Base-by-base conservation (phyloP, 352 stramenopile species). In the Phytophthora nicotianae region DNA sequence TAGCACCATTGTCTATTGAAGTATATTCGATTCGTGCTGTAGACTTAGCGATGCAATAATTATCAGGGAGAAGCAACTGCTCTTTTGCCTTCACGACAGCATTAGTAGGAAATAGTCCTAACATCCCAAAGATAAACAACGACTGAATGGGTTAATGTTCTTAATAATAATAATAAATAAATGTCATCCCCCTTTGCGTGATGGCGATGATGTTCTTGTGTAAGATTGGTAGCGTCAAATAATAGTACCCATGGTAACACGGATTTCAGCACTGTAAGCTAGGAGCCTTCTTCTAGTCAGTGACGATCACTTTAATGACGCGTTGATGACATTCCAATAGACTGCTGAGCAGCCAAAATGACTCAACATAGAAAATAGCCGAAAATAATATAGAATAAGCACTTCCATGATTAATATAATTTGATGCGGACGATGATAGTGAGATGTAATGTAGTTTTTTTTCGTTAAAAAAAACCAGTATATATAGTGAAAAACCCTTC, bases 251-350 rank as follows among this genome's bases (percentile, higher is more conserved):
- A 7, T 13, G 57, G 57, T 13, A 43, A 58, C 16, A 65, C 49
- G 1, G 41, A 65, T 13, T 65, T 65, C 4, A 65, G 10, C 2
- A 65, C 32, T 1, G 26, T 45, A 6, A 46, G 37, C 3, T 16
- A 11, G 1, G 46, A 46, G 14, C 40, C 41, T 16, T 58, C 54
- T 58, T 55, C 49, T 49, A 65, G 20, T 59, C 49, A 1, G 58
- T 58, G 10, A 58, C 20, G 8, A 65, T 65, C 16, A 65, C 41
- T 10, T 59, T 65, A 17, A 65, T 65, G 4, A 65, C 57, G 3
- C 49, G 48, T 3, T 50, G 58, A 14, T 65, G 40, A 13, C 26
- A n/a, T 58, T 41, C 59, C 49, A 13, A 65, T 54, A 5, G 58
- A 32, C 40, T 64, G 47, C 29, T 64, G 38, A 2, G 47, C n/a